These are phyloP conservation scores for Ustilago loliicola DNA, from an alignment of 1,284 basidiomycete species.

Conservation along the genomic window DNA sequence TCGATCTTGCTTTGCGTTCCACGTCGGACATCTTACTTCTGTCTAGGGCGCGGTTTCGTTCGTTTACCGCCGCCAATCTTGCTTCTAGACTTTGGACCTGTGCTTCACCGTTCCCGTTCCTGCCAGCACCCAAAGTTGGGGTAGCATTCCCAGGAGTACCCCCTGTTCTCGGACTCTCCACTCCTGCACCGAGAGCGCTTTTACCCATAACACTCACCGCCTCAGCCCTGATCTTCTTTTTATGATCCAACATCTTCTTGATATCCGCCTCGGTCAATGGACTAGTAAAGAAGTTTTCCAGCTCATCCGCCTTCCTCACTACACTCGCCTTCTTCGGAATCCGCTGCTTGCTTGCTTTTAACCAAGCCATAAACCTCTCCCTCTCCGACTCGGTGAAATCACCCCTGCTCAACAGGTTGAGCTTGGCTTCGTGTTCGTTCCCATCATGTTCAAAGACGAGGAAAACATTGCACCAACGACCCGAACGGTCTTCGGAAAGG, in stretches of 20 bases:
- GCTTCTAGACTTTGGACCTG: constrained; percentile 71
- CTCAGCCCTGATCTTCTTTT: constrained; percentile 43
- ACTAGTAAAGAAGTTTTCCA: constrained; percentile 52
- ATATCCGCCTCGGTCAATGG: constrained; percentile 63
- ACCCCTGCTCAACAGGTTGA: constrained; percentile 44
- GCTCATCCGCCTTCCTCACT: constrained; percentile 45
- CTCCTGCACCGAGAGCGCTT: constrained; percentile 9
- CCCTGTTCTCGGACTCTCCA: neutral
- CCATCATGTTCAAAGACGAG: constrained; percentile 52
- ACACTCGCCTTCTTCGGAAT: constrained; percentile 43
- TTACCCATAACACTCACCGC: constrained; percentile 39
- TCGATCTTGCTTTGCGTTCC: constrained; percentile 77
- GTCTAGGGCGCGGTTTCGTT: constrained; percentile 86
- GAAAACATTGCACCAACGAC: constrained; percentile 60
- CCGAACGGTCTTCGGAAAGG: constrained; percentile 74
- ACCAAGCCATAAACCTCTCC: constrained; percentile 52
- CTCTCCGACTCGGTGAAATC: constrained; percentile 56
- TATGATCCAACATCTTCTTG: constrained; percentile 48
- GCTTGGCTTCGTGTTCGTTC: constrained; percentile 43
- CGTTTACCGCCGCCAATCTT: constrained; percentile 83
- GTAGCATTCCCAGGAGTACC: neutral
- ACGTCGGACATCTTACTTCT: constrained; percentile 82
- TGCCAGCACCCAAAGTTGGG: no score
- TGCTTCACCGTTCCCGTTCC: neutral
- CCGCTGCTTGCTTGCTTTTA: constrained; percentile 13